phyloP scores from a whole-genome alignment of 805 yeast genomes.

The Pichia phayaonensis region DNA sequence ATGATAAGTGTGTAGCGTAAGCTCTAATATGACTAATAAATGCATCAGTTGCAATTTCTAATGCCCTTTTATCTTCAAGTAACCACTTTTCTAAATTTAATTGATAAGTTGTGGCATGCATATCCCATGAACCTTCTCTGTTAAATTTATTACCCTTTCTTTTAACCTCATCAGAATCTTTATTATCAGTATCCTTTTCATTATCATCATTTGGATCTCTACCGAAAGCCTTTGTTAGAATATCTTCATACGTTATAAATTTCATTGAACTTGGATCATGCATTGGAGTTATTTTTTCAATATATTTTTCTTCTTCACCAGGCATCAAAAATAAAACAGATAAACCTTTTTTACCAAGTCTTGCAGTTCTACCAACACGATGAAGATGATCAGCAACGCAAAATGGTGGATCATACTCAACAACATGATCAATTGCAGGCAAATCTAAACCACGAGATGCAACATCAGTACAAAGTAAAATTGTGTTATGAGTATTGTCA shows the following conservation, averaged over 20 bases:
- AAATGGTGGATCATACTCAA: slow-evolving; percentile 95
- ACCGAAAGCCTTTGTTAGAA: slow-evolving; percentile 23
- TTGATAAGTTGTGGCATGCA: slow-evolving; percentile 95
- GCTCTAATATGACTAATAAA: slow-evolving; percentile 90
- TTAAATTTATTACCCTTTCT: slow-evolving; percentile 17
- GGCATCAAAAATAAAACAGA: slow-evolving; percentile 79
- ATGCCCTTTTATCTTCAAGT: slow-evolving; percentile 54
- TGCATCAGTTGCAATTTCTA: slow-evolving; percentile 67
- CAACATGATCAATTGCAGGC: slow-evolving; percentile 75
- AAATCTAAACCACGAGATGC: slow-evolving; percentile 96
- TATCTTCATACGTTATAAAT: slow-evolving; percentile 40
- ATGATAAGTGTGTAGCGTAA: slow-evolving; percentile 84
- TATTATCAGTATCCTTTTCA: slow-evolving; percentile 16
- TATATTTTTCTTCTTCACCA: slow-evolving; percentile 79
- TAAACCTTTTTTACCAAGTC: slow-evolving; percentile 86
- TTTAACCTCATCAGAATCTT: slow-evolving; percentile 17
- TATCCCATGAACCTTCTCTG: slow-evolving; percentile 61
- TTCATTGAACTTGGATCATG: slow-evolving; percentile 46
- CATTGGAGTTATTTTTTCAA: slow-evolving; percentile 48
- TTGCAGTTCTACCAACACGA: slow-evolving; percentile 95
- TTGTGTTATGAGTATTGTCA: slow-evolving; percentile 36
- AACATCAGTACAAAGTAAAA: slow-evolving; percentile 92
- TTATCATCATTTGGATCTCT: slow-evolving; percentile 18
- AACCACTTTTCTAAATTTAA: slow-evolving; percentile 84
- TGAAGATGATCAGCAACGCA: slow-evolving; percentile 92